Conservation (phyloP, 805 yeast species). For the Candida suzukii region DNA sequence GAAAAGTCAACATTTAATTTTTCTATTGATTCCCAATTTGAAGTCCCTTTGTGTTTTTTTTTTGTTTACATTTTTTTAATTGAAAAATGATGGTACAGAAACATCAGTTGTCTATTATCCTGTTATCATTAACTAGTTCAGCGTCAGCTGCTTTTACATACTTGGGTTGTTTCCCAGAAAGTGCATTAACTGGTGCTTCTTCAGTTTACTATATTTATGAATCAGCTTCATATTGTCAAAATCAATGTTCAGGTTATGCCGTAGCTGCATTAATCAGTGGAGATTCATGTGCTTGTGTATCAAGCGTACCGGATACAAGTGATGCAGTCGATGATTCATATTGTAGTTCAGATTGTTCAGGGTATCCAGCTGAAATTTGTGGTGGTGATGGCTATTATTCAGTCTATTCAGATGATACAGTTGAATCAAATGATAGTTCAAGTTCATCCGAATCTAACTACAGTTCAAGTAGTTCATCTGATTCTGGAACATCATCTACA, state of each 20-base stretch:
- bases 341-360: slow-evolving; percentile 48
- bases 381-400: slow-evolving; percentile 45
- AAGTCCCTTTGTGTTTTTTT: too few species aligned
- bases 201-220: slow-evolving; percentile 50
- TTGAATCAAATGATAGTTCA: slow-evolving; percentile 1
- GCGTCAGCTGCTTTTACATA: slow-evolving; percentile 12
- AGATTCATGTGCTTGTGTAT: slow-evolving; percentile 61
- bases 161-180: slow-evolving; percentile 19
- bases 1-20: too few species aligned
- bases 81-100: too few species aligned
- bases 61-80: too few species aligned
- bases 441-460: slow-evolving; percentile 7
- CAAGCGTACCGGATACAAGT: slow-evolving; percentile 26
- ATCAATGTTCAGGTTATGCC: slow-evolving; percentile 39
- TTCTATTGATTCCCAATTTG: too few species aligned
- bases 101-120: not conserved
- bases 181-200: slow-evolving; percentile 25
- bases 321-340: slow-evolving; percentile 20
- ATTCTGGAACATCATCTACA: slow-evolving; percentile 12
- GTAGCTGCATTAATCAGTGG: slow-evolving; percentile 49
- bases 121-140: not conserved
- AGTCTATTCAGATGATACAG: slow-evolving; percentile 32
- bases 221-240: slow-evolving; percentile 53
- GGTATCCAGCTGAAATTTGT: slow-evolving; percentile 59
- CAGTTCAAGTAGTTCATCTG: slow-evolving; percentile 5